Base-by-base conservation (phyloP, 1,139 yeast genomes). In the Blastobotrys indianensis region DNA sequence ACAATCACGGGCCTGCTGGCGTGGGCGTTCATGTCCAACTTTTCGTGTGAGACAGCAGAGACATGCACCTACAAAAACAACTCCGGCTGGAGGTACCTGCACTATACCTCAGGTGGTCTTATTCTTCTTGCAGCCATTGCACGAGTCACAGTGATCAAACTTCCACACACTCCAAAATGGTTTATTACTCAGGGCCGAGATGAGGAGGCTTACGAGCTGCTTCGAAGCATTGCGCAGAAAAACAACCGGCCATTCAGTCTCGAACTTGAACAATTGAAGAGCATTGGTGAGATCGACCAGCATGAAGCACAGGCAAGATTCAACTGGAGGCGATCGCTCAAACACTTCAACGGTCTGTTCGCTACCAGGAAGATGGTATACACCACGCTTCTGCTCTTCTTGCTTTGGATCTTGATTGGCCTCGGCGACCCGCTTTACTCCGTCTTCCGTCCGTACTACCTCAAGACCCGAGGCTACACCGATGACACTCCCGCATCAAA, bases 61-160 rank as follows among this genome's bases (percentile, higher is more conserved):
- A 47, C 48, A 2, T 77, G 82, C 62, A 69, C 74, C 9, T 66
- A 74, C 9, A 58, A 60, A 15, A 57, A 63, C 8, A 78, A 78
- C 54, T 64, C 69, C 55, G 82, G 82, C 46, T 78, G 83, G 82
- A 67, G 82, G 58, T 77, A 77, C 57, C 66, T 71, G 38, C 76
- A 74, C 68, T 75, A 72, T 54, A 68, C 71, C 17, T 73, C 76
- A 54, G 75, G 79, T 8, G 77, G 69, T 13, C 66, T 78, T 39
- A 80, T 77, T 8, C 55, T 78, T 39, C 66, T 68, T 17, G 68
- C 74, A 49, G 79, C 80, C 1, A 42, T 76, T 28, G 47, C 68
- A 6, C 66, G 83, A 51, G 58, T 77, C 7, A 68, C 76, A 4
- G 67, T 75, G 6, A 59, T 77, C 37, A 62, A 69, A 47, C 60